Base-by-base conservation (phyloP, 768 basidiomycete genomes). In the Leccinum longicurvipes region DNA sequence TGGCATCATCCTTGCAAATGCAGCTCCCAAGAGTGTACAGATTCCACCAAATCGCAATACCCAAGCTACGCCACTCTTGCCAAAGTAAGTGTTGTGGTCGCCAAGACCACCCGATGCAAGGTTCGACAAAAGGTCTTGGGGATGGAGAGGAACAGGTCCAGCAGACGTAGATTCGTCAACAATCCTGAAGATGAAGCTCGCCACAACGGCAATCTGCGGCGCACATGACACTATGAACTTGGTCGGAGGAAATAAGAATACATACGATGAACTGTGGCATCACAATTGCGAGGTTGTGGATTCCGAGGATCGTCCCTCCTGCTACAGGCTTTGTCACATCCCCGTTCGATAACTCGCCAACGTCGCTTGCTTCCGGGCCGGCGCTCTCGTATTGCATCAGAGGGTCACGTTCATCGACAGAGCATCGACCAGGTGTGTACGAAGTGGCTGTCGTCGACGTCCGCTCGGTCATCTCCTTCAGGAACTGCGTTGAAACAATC, bases 271-370 rank as follows among this genome's bases (percentile, higher is more conserved):
- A 90, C 63, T 98, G 95, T 21, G 95, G 95, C 74, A 93, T 85
- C 25, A 98, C 95, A 57, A 98, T 93, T 5, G 95, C 91, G 17
- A 98, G 77, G 67, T 98, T 98, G 67, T 98, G 95, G 39, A 98
- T 93, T 3, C 95, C 95, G 41, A 97, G 80, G 36, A 96, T 85
- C 1, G 95, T 97, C 9, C 94, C 94, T 17, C 93, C 94, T 2
- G 90, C 87, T 47, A 87, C 76, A 21, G 84, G 81, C 36, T 78
- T 73, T 4, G 71, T 63, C 25, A 78, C 70, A 29, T 62, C 41
- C 10, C 9, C 55, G 21, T 42, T 42, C 28, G 39, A 29, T 52
- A 57, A 50, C 27, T 65, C 69, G 21, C 72, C 75, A 19, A 73
- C 74, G 32, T 67, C 67, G 12, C 82, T 77, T 41, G 72, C 74